A percentile compares a stretch with the other conserved stretches of the same genome.
phyloP scores from a whole-genome alignment of 2,329 filamentous ascomycete genomes.

The Endothia cerciana region DNA sequence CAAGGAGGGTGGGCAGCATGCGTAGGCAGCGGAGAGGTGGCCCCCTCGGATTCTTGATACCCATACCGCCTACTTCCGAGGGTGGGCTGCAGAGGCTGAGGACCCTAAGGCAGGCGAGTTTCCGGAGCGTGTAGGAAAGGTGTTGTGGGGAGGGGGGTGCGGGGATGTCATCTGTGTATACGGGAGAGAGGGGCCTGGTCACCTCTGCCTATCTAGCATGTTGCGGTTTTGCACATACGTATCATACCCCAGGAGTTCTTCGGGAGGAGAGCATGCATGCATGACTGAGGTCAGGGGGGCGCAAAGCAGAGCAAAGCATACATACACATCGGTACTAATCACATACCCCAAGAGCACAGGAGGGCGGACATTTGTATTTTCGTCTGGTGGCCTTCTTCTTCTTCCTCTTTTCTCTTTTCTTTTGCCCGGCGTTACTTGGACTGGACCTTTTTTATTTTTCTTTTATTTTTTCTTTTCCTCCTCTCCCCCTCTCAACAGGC shows the following conservation, averaged over 20 bases:
- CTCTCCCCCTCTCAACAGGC: too few species aligned
- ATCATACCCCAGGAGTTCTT: constrained; percentile 9
- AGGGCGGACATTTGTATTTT: too few species aligned
- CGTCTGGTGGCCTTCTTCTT: too few species aligned
- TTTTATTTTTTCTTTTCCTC: too few species aligned
- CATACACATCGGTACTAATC: too few species aligned
- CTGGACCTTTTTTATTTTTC: too few species aligned
- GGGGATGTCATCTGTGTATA: too few species aligned
- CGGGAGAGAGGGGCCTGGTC: background rate
- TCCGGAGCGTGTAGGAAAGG: background rate
- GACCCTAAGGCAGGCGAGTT: constrained; percentile 9
- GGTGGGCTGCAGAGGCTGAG: constrained; percentile 8
- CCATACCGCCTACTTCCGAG: constrained; percentile 20
- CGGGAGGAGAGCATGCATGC: background rate
- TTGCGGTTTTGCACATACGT: background rate
- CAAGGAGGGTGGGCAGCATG: background rate
- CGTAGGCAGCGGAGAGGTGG: background rate
- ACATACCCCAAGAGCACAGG: too few species aligned
- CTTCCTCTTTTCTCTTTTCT: too few species aligned
- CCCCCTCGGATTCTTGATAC: constrained; percentile 24
- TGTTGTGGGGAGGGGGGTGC: background rate
- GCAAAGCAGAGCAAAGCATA: too few species aligned
- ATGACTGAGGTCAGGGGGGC: too few species aligned
- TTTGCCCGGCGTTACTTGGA: too few species aligned
- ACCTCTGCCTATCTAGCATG: background rate